Evolutionary conservation across 441 rosid genomes (phyloP), one percentile per base, ranked within the genome.

Genomic region (Isatis lusitanica): DNA sequence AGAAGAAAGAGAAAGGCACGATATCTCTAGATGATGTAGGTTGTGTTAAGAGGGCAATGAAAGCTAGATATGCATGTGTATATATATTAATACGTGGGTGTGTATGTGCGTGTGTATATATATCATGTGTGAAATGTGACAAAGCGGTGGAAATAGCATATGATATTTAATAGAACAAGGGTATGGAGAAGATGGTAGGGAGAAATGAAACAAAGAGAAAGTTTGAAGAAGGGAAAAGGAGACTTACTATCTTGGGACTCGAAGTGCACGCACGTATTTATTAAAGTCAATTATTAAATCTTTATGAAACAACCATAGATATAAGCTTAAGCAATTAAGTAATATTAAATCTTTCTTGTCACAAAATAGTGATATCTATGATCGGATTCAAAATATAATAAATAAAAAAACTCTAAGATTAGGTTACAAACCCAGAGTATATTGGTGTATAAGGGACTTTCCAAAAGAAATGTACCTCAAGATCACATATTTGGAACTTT

Each of bases 221-320:
- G 38, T 70, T 71, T 78, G 62, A 66, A 70, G 74, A 73, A 68
- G 47, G 71, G 74, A 80, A 73, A 63, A 43, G 43, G 68, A 42
- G 36, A 58, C 46, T 58, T 71, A 67, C 80, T 61, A 75, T 81
- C 78, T 85, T 83, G 91, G 86, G 84, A 84, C 83, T 84, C 83
- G 78, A 80, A 84, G 77, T 77, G 69, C 77, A 81, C 77, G 70
- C 72, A 73, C 11, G 61, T 38, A 65, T 55, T 47, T 61, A 58
- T 18, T 64, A 44, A 77, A 77, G 59, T 72, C 50, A 77, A 65
- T 62, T 38, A 26, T 62, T 52, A 68, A 51, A 74, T 51, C 35
- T 31, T 42, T 15, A 28, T 51, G 57, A 33, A 60, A 68, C 57
- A 60, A 42, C 63, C 68, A 67, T 51, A 66, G 11, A 55, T 30